Evolutionary conservation across 108 stramenopile genomes (phyloP), one percentile per base, ranked within the genome.

Genomic region (Nitzschia sp.): DNA sequence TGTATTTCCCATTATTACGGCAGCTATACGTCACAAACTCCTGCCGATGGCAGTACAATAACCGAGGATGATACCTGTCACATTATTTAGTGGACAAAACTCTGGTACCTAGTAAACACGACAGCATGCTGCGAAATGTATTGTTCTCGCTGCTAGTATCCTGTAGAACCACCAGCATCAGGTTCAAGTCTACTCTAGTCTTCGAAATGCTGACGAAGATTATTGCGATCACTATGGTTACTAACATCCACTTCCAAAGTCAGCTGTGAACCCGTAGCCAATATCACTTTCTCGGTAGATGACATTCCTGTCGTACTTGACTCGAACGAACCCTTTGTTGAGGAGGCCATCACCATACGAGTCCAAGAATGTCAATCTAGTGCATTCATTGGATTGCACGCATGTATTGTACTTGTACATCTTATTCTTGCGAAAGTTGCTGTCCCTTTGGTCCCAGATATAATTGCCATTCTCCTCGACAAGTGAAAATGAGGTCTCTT

Each of bases 261-360:
- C n/a, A 1, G 25, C 21, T 20, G n/a, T 21, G 25, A 54, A 54
- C 22, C 53, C 53, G 6, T 54, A 54, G 20, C 53, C 53, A 6
- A 54, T 54, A 22, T 54, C 53, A 17, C 22, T 12, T 24, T 54
- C 25, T 12, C 25, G 12, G 53, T 22, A 22, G 11, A 54, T 12
- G 1, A 54, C 53, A 2, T 54, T 24, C 20, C 20, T 3, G 10
- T 24, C 53, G 22, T 24, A 54, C 6, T 20, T 22, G 20, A 54
- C 22, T 9, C 2, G 11, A 6, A 54, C 46, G 42, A 46, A 48
- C 21, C 62, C 62, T 9, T 37, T 14, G 12, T 37, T 17, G 3
- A 25, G 0, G 3, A 63, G 3, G 12, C 62, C 62, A 48, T 63
- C 62, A 11, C 62, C 62, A 17, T 46, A 43, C 42, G 41, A n/a